A percentile compares a stretch with the other conserved stretches of the same genome.
These are phyloP conservation scores for Serendipita sp. DNA, from an alignment of 768 basidiomycete genomes.

Conservation along the genomic window DNA sequence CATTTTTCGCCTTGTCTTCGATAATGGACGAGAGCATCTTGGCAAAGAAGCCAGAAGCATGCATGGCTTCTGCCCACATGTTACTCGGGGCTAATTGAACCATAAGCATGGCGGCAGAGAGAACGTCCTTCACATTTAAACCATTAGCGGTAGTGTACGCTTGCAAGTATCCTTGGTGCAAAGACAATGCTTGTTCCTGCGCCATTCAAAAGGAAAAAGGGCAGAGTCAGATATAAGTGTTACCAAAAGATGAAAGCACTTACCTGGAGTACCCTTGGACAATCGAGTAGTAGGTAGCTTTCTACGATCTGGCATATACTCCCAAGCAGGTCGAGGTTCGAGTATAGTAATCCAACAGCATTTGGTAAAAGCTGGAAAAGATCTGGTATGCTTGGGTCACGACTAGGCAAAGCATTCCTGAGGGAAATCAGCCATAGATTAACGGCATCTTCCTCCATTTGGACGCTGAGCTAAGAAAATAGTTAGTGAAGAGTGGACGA, in stretches of 20 bases:
- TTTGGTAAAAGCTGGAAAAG: conserved; percentile 36
- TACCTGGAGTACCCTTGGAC: conserved; percentile 44
- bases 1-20: conserved; percentile 42
- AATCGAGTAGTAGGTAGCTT: conserved; percentile 65
- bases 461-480: conserved; percentile 33
- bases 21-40: conserved; percentile 40
- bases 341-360: conserved; percentile 39
- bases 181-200: conserved; percentile 36
- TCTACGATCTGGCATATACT: conserved; percentile 50
- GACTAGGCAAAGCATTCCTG: conserved; percentile 36
- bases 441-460: conserved; percentile 66
- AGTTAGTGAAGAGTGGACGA: neutral
- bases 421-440: conserved; percentile 58
- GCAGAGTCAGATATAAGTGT: neutral
- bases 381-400: conserved; percentile 36
- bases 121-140: conserved; percentile 46
- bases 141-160: conserved; percentile 33
- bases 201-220: neutral
- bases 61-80: conserved; percentile 58
- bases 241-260: conserved; percentile 8
- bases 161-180: conserved; percentile 40
- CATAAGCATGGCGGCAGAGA: conserved; percentile 41
- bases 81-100: conserved; percentile 45
- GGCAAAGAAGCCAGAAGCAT: conserved; percentile 56
- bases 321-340: conserved; percentile 60